These are phyloP conservation scores for Hevea brasiliensis DNA, from an alignment of 345 rosid species.

Conservation along the genomic window DNA sequence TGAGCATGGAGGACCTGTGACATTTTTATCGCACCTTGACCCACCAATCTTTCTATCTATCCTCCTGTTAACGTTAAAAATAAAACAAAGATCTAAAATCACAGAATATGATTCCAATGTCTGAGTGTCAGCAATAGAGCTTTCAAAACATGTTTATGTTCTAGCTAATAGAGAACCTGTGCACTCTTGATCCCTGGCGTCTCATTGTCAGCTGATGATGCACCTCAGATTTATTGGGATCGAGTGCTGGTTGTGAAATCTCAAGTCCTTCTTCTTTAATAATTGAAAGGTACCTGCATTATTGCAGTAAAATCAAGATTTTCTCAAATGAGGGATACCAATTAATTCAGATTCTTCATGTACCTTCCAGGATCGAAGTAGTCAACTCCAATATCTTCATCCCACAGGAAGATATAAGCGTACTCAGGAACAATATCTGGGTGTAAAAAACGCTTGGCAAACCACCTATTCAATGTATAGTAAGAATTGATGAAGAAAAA, in stretches of 20 bases:
- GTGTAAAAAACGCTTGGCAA: constrained; percentile 76
- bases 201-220: constrained; percentile 64
- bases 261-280: constrained; percentile 70
- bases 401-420: constrained; percentile 61
- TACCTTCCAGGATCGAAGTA: constrained; percentile 51
- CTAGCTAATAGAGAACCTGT: constrained; percentile 47
- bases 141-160: background rate
- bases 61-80: constrained; percentile 34
- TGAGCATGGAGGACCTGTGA: constrained; percentile 58
- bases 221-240: constrained; percentile 49
- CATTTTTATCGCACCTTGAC: constrained; percentile 39
- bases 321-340: no score
- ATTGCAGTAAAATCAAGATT: background rate
- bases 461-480: constrained; percentile 60
- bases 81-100: background rate
- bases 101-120: background rate
- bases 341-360: background rate
- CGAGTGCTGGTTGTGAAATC: constrained; percentile 89
- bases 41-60: constrained; percentile 35
- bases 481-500: background rate
- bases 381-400: constrained; percentile 60
- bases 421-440: constrained; percentile 57
- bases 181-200: constrained; percentile 47
- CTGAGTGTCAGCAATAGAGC: no score
- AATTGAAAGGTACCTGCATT: constrained; percentile 62